Percentiles rank a stretch among this genome's conserved stretches.
Evolutionary conservation across 1,284 basidiomycete species (phyloP).

Genomic region (Moniliophthora roreri): DNA sequence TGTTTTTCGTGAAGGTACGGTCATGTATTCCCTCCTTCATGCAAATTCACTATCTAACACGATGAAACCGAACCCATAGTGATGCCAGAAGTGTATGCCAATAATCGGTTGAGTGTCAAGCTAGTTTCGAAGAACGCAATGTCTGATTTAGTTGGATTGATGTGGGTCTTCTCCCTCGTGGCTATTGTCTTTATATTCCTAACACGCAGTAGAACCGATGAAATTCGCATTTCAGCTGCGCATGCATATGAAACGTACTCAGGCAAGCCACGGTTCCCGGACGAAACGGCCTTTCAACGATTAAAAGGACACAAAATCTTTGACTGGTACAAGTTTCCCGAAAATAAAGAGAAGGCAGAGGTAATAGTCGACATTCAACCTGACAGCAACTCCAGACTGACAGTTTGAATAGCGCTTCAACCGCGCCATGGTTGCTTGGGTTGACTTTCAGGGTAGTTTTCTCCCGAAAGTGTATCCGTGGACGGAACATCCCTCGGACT

Average conservation of each 20-base stretch:
- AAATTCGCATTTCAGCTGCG: constrained; percentile 13
- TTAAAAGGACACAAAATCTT: constrained; percentile 10
- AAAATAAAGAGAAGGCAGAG: constrained; percentile 5
- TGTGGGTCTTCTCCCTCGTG: constrained; percentile 20
- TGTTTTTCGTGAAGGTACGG: constrained; percentile 30
- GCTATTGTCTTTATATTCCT: constrained; percentile 4
- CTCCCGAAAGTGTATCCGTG: constrained; percentile 40
- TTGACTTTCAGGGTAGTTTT: constrained; percentile 12
- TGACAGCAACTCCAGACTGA: no score
- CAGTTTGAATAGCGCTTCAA: constrained; percentile 21
- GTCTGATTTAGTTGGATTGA: no score
- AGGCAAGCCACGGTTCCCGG: constrained; percentile 2
- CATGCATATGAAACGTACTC: constrained; percentile 5
- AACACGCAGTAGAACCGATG: constrained; percentile 19
- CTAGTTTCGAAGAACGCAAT: constrained; percentile 22
- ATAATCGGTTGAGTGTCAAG: constrained; percentile 33
- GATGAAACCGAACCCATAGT: background rate
- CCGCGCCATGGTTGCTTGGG: constrained; percentile 28
- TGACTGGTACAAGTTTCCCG: constrained; percentile 3
- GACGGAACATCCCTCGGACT: constrained; percentile 31
- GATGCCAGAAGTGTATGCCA: constrained; percentile 27
- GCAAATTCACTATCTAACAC: no score
- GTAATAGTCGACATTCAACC: no score
- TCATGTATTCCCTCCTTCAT: background rate
- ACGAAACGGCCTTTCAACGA: constrained; percentile 11